Conservation (phyloP, 2,329 filamentous ascomycete genomes). For the Fusarium albidum region DNA sequence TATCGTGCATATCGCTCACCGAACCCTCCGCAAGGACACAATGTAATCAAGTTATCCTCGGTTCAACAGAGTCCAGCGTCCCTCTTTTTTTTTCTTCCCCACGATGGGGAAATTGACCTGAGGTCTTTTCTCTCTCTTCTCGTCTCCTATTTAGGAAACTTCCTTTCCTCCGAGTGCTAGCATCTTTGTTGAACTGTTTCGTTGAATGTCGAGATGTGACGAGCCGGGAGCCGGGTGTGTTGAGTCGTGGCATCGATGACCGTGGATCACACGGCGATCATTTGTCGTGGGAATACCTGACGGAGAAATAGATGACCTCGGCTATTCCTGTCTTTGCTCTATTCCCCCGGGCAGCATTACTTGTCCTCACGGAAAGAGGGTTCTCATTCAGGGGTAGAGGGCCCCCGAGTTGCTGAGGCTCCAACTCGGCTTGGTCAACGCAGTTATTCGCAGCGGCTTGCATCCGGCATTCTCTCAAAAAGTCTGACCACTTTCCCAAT, state of each 20-base stretch:
- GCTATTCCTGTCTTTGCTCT: conserved; percentile 6
- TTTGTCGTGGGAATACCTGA: conserved; percentile 4
- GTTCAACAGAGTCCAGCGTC: conserved; percentile 11
- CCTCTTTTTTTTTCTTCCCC: conserved; percentile 10
- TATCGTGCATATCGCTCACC: conserved; percentile 11
- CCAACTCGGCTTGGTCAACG: too few relatives aligned
- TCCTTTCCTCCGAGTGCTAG: conserved; percentile 33
- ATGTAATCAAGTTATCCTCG: conserved; percentile 32
- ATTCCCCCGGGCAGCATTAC: not conserved
- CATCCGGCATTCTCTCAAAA: not conserved
- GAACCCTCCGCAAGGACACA: conserved; percentile 4
- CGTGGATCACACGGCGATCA: conserved; percentile 9
- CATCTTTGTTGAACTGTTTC: conserved; percentile 11
- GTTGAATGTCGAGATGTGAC: conserved; percentile 16
- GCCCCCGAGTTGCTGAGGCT: too few relatives aligned
- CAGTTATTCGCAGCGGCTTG: conserved; percentile 1
- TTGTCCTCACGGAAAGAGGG: not conserved
- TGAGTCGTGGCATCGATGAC: conserved; percentile 5
- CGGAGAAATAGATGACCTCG: conserved; percentile 29
- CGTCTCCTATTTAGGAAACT: conserved; percentile 23
- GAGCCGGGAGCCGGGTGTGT: conserved; percentile 7
- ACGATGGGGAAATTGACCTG: conserved; percentile 4
- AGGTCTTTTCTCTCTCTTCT: conserved; percentile 8
- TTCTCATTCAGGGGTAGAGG: not conserved
- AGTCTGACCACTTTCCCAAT: not conserved